Base-by-base conservation (phyloP, 2,329 filamentous ascomycete species). In the Sporothrix luriei region DNA sequence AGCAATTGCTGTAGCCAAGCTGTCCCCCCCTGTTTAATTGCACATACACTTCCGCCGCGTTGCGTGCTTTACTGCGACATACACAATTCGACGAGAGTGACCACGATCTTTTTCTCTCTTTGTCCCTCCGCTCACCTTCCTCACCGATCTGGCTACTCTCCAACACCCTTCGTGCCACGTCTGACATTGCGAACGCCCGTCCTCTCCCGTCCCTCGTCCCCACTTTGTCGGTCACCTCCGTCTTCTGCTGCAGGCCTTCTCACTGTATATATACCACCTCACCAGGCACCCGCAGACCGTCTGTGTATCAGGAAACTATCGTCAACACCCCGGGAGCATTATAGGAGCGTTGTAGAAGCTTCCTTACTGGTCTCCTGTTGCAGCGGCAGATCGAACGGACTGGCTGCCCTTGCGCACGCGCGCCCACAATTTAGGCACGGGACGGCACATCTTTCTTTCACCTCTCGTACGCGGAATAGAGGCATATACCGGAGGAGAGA, bases 401-500 rank as follows among this genome's bases (percentile, higher is more conserved):
- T 38, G 19, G 57, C 33, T 62, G n/a, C 59, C 38, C 24, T 64
- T 49, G 40, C n/a, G 33, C 33, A 24, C 19, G 26, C 29, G 29
- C 46, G 24, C 16, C 19, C 7, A 19, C 48, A 66, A 38, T 68
- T 57, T 68, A 59, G 66, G 66, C 66, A 52, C 66, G 52, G 66
- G 40, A 68, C 66, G 43, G 66, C 26, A 68, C 66, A 43, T n/a
- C 64, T 43, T 52, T 21, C n/a, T 26, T n/a, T 49, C 61, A 49
- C 46, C 16, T n/a, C 21, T n/a, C 26, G 10, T 33, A 62, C 46
- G 43, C 55, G 62, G 67, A 51, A 52, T 40, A 62, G 67, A 68
- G 67, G 46, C 55, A 62, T 68, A 54, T 57, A 33, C 21, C 14
- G 59, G 38, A 61, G 67, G 70, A 71, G 67, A 52, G 70, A 69